Percentiles rank a stretch among this genome's conserved stretches.
Evolutionary conservation across 495 filamentous ascomycete genomes (phyloP).

Genomic region (Penicillium mononematosum): DNA sequence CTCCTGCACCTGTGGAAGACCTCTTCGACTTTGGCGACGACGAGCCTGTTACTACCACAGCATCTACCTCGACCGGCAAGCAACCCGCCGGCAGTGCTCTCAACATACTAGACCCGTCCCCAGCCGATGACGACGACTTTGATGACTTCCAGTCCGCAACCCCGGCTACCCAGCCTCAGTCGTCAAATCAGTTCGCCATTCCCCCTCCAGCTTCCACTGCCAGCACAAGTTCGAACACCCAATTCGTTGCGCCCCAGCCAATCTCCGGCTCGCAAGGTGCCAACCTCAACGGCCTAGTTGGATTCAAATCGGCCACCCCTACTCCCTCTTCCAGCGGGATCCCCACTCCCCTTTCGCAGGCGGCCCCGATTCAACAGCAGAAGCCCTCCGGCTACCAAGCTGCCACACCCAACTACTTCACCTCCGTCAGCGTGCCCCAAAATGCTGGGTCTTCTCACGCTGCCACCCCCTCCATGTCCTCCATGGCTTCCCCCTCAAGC

Average conservation of each 20-base stretch:
- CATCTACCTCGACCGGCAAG: constrained; percentile 49
- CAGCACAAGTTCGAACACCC: constrained; percentile 62
- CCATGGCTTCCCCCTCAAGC: constrained; percentile 36
- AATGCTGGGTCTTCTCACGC: constrained; percentile 31
- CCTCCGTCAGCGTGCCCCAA: constrained; percentile 59
- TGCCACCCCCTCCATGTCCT: constrained; percentile 37
- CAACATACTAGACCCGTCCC: constrained; percentile 52
- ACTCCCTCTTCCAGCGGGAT: constrained; percentile 50
- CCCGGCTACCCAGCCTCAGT: constrained; percentile 44
- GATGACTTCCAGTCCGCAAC: constrained; percentile 97
- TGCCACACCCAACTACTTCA: constrained; percentile 88
- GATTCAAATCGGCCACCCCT: constrained; percentile 78
- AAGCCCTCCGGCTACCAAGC: constrained; percentile 72
- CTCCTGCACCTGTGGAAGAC: constrained; percentile 50
- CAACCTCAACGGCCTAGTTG: constrained; percentile 75
- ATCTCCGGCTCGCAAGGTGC: constrained; percentile 75
- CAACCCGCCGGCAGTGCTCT: constrained; percentile 52
- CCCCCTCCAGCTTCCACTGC: constrained; percentile 59
- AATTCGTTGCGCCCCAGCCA: constrained; percentile 79
- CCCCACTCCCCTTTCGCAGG: constrained; percentile 50
- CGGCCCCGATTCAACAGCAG: constrained; percentile 48
- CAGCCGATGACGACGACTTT: constrained; percentile 86
- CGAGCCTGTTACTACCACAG: constrained; percentile 47
- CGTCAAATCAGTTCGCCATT: constrained; percentile 46
- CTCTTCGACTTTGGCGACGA: constrained; percentile 86